Base-by-base conservation (phyloP, 306 rosid species). In the Lablab purpureus region DNA sequence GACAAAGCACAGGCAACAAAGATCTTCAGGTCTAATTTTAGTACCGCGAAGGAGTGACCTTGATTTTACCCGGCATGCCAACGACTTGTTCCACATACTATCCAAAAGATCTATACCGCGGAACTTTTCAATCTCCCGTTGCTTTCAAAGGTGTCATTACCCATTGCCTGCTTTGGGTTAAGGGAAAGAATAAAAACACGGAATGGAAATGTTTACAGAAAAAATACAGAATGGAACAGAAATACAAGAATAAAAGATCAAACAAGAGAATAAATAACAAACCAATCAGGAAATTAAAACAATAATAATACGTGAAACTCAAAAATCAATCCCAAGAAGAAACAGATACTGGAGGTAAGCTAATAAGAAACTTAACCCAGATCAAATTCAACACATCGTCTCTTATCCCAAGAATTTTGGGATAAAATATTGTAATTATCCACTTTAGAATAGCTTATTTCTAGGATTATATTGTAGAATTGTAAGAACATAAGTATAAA, bases 61-160 rank as follows among this genome's bases (percentile, higher is more conserved):
- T 25, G 27, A 46, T 25, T 3, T 25, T 23, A 37, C 3, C 22
- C 10, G 74, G 59, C 34, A 49, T 46, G 74, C 23, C 22, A 7
- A 23, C 23, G 45, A 49, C 41, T 37, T 37, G 5, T 37, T 7
- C 40, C 40, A 34, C 10, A 37, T 32, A 32, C 7, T 37, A 37
- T 2, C 5, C 36, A 32, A 32, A 32, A 32, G 7, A 32, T 32
- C 36, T 30, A 36, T 40, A 6, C 10, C 46, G 10, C 14, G 0
- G 10, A 50, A n/a, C 7, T 64, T 82, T 21, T 80, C 84, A 74
- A 28, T 49, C 47, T 81, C 85, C 85, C 36, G 52, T 77, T 34
- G 84, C 93, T 60, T 86, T 85, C 51, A 84, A 62, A 6, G 93
- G 89, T 55, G 93, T 87, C 69, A 74, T 56, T 25, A 47, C 7